phyloP scores from a whole-genome alignment of 2,329 filamentous ascomycete genomes.

The Blastomyces silverae region DNA sequence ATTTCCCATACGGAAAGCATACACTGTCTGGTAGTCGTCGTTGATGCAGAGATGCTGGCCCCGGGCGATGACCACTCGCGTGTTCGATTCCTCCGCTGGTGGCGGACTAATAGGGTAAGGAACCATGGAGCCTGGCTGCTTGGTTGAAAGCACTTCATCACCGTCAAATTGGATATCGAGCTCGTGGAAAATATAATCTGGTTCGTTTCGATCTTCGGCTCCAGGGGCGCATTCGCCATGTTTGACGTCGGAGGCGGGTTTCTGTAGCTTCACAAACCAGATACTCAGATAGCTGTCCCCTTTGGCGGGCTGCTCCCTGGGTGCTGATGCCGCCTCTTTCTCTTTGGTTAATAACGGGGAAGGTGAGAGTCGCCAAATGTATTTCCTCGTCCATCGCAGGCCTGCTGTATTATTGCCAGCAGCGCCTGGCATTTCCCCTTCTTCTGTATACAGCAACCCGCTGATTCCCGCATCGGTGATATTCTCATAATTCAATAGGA shows the following conservation, averaged over 20 bases:
- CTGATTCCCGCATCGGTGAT: constrained; percentile 25
- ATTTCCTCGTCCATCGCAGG: constrained; percentile 38
- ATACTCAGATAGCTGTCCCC: constrained; percentile 31
- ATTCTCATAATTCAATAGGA: constrained; percentile 27
- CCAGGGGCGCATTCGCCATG: constrained; percentile 2
- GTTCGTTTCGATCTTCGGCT: constrained; percentile 26
- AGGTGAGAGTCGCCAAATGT: constrained; percentile 38
- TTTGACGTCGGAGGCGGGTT: constrained; percentile 13
- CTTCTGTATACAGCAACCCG: constrained; percentile 39
- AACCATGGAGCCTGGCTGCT: constrained; percentile 11
- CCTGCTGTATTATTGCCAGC: constrained; percentile 12
- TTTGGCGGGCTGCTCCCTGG: constrained; percentile 9
- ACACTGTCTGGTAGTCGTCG: constrained; percentile 43
- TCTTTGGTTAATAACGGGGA: constrained; percentile 13
- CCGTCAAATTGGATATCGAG: constrained; percentile 31
- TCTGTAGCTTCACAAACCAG: constrained; percentile 40
- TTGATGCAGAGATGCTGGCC: constrained; percentile 43
- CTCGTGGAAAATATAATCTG: constrained; percentile 43
- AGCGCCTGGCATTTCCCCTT: constrained; percentile 35
- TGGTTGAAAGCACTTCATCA: constrained; percentile 8
- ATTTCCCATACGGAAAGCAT: constrained; percentile 36
- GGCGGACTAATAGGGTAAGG: constrained; percentile 25
- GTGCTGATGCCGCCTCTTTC: constrained; percentile 4
- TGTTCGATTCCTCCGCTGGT: constrained; percentile 18
- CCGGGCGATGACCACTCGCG: constrained; percentile 32